These are phyloP conservation scores for Pichiaceae sp. DNA, from an alignment of 1,139 yeast genomes.

Conservation along the genomic window DNA sequence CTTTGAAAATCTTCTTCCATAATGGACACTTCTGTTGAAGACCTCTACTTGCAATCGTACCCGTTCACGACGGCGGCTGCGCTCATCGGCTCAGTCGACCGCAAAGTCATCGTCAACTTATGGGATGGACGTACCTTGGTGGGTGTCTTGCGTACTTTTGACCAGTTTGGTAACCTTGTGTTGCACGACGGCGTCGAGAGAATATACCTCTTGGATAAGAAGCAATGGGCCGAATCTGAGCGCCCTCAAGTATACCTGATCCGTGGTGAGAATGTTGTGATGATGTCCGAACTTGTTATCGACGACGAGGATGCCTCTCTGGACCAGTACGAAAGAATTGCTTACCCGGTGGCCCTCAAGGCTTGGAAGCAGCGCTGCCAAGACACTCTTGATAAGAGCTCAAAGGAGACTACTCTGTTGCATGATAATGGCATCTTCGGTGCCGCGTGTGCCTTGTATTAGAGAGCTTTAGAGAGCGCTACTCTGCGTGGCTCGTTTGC, in stretches of 20 bases:
- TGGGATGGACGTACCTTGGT: constrained; percentile 86
- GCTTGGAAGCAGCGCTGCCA: constrained; percentile 12
- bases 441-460: constrained; percentile 4
- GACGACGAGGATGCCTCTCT: constrained; percentile 76
- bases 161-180: constrained; percentile 89
- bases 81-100: constrained; percentile 86
- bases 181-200: constrained; percentile 88
- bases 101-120: constrained; percentile 74
- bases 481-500: no score
- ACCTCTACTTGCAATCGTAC: constrained; percentile 56
- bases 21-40: constrained; percentile 15
- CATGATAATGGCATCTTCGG: constrained; percentile 6
- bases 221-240: constrained; percentile 73
- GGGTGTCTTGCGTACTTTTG: constrained; percentile 92
- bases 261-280: constrained; percentile 95
- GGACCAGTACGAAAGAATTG: constrained; percentile 45
- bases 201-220: constrained; percentile 49
- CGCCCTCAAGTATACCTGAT: constrained; percentile 56
- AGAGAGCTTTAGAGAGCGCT: no score
- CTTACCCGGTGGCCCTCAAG: constrained; percentile 46
- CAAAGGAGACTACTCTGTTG: constrained; percentile 4
- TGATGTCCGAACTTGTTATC: constrained; percentile 90
- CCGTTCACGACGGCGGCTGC: constrained; percentile 98
- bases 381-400: constrained; percentile 5
- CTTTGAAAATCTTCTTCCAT: background rate